Conservation (phyloP, 2,329 filamentous ascomycete genomes). For the Trichoderma asperellum region DNA sequence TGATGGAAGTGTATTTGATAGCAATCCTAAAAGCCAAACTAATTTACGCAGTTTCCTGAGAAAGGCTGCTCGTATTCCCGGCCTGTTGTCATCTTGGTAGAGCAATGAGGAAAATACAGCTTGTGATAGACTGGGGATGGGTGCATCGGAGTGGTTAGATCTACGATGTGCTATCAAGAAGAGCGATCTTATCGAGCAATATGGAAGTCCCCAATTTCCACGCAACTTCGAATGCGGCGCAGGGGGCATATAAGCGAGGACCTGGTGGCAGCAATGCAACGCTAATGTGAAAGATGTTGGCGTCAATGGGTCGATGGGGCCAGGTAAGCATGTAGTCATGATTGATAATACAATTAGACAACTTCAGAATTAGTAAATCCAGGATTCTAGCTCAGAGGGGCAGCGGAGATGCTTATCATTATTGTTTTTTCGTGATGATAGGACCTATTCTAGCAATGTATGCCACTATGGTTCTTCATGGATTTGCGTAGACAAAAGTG, state of each 20-base stretch:
- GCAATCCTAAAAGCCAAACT: conserved; percentile 32
- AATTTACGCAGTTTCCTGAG: conserved; percentile 47
- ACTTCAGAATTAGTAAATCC: neutral
- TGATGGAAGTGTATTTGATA: conserved; percentile 39
- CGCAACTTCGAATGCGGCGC: conserved; percentile 53
- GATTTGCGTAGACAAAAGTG: neutral
- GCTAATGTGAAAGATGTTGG: conserved; percentile 35
- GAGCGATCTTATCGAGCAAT: conserved; percentile 46
- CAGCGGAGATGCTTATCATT: too few relatives aligned
- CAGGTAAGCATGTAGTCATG: neutral
- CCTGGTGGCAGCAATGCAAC: conserved; percentile 38
- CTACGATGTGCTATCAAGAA: conserved; percentile 37
- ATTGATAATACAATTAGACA: neutral
- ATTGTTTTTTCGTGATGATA: too few relatives aligned
- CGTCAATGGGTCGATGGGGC: conserved; percentile 14
- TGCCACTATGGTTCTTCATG: neutral
- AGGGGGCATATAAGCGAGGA: conserved; percentile 41
- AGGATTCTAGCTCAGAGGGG: too few relatives aligned
- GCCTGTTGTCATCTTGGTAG: conserved; percentile 53
- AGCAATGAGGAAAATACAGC: conserved; percentile 41
- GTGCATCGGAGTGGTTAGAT: conserved; percentile 36
- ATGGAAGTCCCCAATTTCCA: conserved; percentile 49
- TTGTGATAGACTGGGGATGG: conserved; percentile 45
- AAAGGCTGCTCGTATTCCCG: conserved; percentile 32
- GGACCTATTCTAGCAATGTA: neutral